Evolutionary conservation across 1,139 yeast genomes (phyloP).

Genomic region (Groenewaldozyma sp.): DNA sequence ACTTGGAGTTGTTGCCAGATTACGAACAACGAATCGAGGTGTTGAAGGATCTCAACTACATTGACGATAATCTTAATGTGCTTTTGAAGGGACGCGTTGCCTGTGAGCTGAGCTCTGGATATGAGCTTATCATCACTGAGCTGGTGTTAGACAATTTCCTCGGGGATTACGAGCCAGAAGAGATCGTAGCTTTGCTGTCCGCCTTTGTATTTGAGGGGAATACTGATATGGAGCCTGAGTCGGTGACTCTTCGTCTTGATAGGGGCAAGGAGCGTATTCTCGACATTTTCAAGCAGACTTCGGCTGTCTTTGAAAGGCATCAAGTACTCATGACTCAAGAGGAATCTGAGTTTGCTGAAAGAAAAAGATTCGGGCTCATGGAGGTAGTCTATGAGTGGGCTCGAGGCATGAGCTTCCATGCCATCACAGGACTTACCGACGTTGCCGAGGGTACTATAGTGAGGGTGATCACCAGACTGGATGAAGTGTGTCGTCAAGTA

Average conservation of each 20-base stretch:
- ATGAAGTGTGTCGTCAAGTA: conserved; percentile 91
- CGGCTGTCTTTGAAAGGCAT: conserved; percentile 53
- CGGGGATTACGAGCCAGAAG: conserved; percentile 92
- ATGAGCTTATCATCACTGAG: conserved; percentile 85
- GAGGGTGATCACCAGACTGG: conserved; percentile 88
- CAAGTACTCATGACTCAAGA: conserved; percentile 74
- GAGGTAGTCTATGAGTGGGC: conserved; percentile 99
- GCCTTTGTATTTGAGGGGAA: conserved; percentile 91
- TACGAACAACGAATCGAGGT: conserved; percentile 83
- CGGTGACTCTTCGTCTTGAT: conserved; percentile 76
- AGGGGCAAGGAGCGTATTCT: conserved; percentile 63
- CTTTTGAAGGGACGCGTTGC: conserved; percentile 80
- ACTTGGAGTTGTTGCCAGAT: conserved; percentile 83
- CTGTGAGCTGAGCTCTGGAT: conserved; percentile 81
- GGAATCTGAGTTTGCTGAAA: conserved; percentile 74
- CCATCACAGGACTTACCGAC: conserved; percentile 76
- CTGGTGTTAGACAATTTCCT: conserved; percentile 81
- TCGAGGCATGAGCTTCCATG: conserved; percentile 82
- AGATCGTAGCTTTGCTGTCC: conserved; percentile 84
- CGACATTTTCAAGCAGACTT: conserved; percentile 57
- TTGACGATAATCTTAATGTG: conserved; percentile 69
- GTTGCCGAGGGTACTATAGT: conserved; percentile 98
- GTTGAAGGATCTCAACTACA: conserved; percentile 61
- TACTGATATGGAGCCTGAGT: conserved; percentile 44
- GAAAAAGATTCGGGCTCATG: conserved; percentile 79